phyloP scores from a whole-genome alignment of 2,329 filamentous ascomycete species.

The Cytospora piceae region DNA sequence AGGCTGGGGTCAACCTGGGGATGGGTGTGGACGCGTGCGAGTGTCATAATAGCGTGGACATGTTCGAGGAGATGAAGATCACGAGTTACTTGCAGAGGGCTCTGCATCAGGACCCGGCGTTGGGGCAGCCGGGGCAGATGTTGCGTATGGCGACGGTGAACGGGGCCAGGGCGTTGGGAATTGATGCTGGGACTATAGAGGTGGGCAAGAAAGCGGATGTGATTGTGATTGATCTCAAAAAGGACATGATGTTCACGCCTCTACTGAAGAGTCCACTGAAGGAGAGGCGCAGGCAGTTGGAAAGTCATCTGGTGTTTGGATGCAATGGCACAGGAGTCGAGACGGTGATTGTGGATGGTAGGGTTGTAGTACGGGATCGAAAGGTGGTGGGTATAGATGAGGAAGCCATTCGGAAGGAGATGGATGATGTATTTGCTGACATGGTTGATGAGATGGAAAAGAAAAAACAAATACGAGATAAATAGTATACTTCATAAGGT shows the following conservation, averaged over 20 bases:
- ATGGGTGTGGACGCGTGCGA: slow-evolving; percentile 36
- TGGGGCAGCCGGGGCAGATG: slow-evolving; percentile 32
- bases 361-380: slow-evolving; percentile 32
- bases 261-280: slow-evolving; percentile 30
- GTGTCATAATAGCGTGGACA: slow-evolving; percentile 36
- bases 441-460: slow-evolving; percentile 30
- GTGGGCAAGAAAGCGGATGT: slow-evolving; percentile 35
- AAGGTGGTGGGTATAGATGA: slow-evolving; percentile 35
- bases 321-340: slow-evolving; percentile 36
- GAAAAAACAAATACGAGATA: slow-evolving; percentile 1
- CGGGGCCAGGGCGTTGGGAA: slow-evolving; percentile 33
- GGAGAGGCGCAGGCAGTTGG: slow-evolving; percentile 25
- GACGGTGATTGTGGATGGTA: slow-evolving; percentile 35
- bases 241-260: slow-evolving; percentile 36
- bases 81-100: slow-evolving; percentile 34
- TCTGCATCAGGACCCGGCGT: slow-evolving; percentile 28
- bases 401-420: slow-evolving; percentile 32
- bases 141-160: slow-evolving; percentile 35
- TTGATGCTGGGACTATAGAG: slow-evolving; percentile 34
- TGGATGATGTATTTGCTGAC: slow-evolving; percentile 31
- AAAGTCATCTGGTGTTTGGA: slow-evolving; percentile 36
- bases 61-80: slow-evolving; percentile 37
- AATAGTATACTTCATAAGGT: not conserved
- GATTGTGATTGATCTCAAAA: slow-evolving; percentile 35
- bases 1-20: slow-evolving; percentile 34